These are phyloP conservation scores for Calycina herbarum DNA, from an alignment of 2,329 filamentous ascomycete species.

Conservation along the genomic window DNA sequence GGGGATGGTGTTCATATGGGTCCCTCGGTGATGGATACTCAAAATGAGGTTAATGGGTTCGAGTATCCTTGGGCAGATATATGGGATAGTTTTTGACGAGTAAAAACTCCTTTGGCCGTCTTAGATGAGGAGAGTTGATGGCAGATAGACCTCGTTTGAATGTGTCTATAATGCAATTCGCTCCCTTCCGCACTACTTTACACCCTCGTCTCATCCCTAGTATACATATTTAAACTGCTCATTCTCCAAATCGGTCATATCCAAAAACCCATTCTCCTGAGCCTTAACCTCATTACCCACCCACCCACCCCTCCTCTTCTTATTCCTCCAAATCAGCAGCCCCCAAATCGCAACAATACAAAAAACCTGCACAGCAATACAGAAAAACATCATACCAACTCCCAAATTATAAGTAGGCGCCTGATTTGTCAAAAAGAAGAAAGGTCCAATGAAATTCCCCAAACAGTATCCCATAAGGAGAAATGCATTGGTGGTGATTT, in stretches of 20 bases:
- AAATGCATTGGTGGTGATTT: slow-evolving; percentile 43
- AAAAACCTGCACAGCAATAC: background rate
- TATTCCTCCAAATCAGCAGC: background rate
- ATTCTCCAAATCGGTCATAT: slow-evolving; percentile 10
- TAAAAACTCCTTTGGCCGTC: no score
- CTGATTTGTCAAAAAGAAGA: slow-evolving; percentile 4
- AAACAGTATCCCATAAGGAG: slow-evolving; percentile 58
- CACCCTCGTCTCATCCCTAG: background rate
- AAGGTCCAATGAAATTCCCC: background rate
- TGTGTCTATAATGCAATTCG: no score
- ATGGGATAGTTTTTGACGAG: no score
- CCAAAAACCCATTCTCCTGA: slow-evolving; percentile 2
- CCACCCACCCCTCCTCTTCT: background rate
- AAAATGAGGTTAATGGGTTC: no score
- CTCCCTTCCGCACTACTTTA: no score
- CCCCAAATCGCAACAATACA: background rate
- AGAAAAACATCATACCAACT: slow-evolving; percentile 1
- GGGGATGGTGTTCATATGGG: no score
- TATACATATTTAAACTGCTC: slow-evolving; percentile 3
- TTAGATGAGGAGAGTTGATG: no score
- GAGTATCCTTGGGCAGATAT: no score
- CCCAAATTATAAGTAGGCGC: background rate
- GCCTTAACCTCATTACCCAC: background rate
- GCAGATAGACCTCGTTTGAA: no score
- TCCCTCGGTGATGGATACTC: no score